Base-by-base conservation (phyloP, 2,329 filamentous ascomycete species). In the Diplocarpon rosae region DNA sequence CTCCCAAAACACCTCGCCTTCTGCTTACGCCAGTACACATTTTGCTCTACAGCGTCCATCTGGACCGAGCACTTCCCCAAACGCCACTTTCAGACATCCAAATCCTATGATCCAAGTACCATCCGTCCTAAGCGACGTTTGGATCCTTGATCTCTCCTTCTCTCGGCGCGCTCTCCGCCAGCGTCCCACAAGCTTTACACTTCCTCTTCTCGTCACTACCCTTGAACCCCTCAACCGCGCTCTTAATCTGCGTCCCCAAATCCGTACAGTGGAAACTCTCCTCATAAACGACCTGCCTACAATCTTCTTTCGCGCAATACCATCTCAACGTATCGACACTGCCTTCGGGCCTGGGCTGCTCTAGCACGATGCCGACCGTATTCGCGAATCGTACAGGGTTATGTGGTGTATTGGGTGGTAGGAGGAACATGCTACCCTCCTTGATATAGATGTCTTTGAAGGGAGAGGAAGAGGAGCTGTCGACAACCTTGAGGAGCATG, bases 351-450 rank as follows among this genome's bases (percentile, higher is more conserved):
- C 92, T 72, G 33, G 77, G 76, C 70, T 94, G 86, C 71, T 96
- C 90, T 47, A 96, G 71, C 29, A 96, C 90, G 39, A 96, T 72
- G 28, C 90, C 90, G n/a, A 96, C 87, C 0, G 90, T 95, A 66
- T 94, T 72, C 59, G 83, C 84, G 66, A 95, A 96, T 47, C 90
- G 79, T 29, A 96, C 86, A 0, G 92, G 90, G 65, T 94, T 95
- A 67, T 96, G 90, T 20, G 90, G 90, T n/a, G 84, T 92, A 65
- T 95, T 89, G n/a, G 81, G 76, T 0, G 90, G 90, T 1, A 98
- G 75, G 4, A 96, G 71, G 65, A 95, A 96, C 76, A 96, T 84
- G 55, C 92, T 88, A 52, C 90, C 90, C 67, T 96, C 87, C 59
- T 81, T 75, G 67, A 96, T 95, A 60, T 88, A 73, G 52, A 96